These are phyloP conservation scores for Chloranthus sessilifolius DNA, from an alignment of 164 flowering plant genomes.

Conservation along the genomic window DNA sequence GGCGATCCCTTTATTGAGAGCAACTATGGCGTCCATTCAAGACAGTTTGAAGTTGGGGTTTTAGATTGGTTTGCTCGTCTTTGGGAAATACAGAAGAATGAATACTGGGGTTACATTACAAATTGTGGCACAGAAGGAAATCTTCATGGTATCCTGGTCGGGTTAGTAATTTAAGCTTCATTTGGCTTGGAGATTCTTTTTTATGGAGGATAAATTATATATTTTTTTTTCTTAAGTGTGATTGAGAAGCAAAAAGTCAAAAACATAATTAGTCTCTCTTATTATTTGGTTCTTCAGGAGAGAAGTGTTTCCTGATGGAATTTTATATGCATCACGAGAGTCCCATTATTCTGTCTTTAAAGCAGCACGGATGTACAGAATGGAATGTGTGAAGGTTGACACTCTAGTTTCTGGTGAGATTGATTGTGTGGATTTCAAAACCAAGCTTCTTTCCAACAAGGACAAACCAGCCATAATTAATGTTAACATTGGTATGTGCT, in stretches of 20 bases:
- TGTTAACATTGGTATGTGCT: slow-evolving; percentile 71
- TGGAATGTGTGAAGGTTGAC: slow-evolving; percentile 75
- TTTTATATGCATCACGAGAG: slow-evolving; percentile 77
- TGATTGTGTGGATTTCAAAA: slow-evolving; percentile 71
- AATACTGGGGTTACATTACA: slow-evolving; percentile 99
- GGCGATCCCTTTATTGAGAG: slow-evolving; percentile 99
- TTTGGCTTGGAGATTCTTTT: too few relatives aligned
- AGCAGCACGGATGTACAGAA: slow-evolving; percentile 95
- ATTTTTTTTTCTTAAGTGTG: too few relatives aligned
- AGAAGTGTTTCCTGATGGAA: slow-evolving; percentile 89
- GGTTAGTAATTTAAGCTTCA: slow-evolving; percentile 39
- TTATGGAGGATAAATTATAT: too few relatives aligned
- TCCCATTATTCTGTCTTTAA: slow-evolving; percentile 91
- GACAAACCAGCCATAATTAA: slow-evolving; percentile 89
- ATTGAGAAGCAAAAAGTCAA: too few relatives aligned
- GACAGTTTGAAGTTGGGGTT: slow-evolving; percentile 98
- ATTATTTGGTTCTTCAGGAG: slow-evolving; percentile 46
- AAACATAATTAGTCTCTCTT: neutral
- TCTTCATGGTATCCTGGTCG: slow-evolving; percentile 94
- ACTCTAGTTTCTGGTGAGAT: slow-evolving; percentile 79
- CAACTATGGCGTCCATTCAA: slow-evolving; percentile 97
- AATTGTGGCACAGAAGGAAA: slow-evolving; percentile 99
- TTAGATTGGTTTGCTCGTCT: slow-evolving; percentile 98
- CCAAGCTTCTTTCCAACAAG: slow-evolving; percentile 56
- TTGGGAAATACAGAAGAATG: slow-evolving; percentile 88